phyloP scores from a whole-genome alignment of 202 grass and related monocot genomes.

The Carex sylvatica region DNA sequence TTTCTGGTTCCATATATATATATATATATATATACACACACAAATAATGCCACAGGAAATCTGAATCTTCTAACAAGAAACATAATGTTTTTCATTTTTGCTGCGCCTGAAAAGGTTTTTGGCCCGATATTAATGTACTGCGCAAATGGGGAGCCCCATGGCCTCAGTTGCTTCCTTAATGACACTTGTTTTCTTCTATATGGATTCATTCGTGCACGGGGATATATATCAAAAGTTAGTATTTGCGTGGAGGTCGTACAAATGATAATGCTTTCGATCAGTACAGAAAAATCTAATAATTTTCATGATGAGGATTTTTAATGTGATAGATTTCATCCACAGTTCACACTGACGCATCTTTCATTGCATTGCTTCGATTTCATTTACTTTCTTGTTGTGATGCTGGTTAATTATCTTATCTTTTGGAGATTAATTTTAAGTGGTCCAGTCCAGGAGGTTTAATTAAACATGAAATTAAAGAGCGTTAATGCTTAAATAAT shows the following conservation, averaged over 20 bases:
- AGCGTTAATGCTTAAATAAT: not conserved
- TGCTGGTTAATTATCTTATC: not conserved
- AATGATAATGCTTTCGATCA: not conserved
- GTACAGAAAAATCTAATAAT: not conserved
- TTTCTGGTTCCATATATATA: not conserved
- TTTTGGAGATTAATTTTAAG: not conserved
- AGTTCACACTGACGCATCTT: slow-evolving; percentile 15
- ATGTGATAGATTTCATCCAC: not conserved
- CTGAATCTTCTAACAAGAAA: not conserved
- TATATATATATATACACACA: not conserved
- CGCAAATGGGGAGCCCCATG: not conserved
- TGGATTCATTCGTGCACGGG: slow-evolving; percentile 18
- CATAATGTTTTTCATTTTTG: slow-evolving; percentile 1
- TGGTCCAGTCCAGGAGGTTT: slow-evolving; percentile 5
- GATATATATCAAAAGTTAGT: not conserved
- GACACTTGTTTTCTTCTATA: slow-evolving; percentile 27
- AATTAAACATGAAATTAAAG: slow-evolving; percentile 13
- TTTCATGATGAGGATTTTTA: not conserved
- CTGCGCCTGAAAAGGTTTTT: not conserved
- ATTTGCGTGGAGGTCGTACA: not conserved
- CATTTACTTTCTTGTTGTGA: not conserved
- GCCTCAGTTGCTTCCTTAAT: slow-evolving; percentile 17
- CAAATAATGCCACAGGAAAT: not conserved
- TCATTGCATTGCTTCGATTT: not conserved
- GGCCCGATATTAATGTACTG: not conserved